Base-by-base conservation (phyloP, 495 filamentous ascomycete genomes). In the Astrocystis sublimbata region DNA sequence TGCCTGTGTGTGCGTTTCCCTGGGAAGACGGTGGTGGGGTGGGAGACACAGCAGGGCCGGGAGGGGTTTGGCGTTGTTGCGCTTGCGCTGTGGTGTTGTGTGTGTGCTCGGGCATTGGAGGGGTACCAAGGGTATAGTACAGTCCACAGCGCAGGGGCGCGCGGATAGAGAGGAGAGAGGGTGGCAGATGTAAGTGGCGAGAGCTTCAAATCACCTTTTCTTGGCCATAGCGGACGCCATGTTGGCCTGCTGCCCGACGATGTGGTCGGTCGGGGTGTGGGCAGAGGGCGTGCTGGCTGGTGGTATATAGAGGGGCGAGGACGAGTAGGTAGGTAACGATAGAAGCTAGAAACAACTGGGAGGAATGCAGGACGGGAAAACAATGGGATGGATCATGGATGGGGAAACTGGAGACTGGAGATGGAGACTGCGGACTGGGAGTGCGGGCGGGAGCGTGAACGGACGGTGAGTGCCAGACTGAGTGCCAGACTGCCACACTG, bases 261-360 rank as follows among this genome's bases (percentile, higher is more conserved):
- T 57, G 52, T 55, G 60, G 51, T 50, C 58, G 58, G 62, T 60
- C 51, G 53, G 47, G 58, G 62, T 43, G 67, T 59, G 54, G 65
- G 56, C 42, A 35, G 60, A 59, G 41, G 10, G 35, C 49, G 49
- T 45, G 59, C 40, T 46, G 40, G 49, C 59, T 30, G 24, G 31
- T 61, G 41, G 31, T 61, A 45, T 61, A 41, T 65, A 72, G 62
- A 68, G 73, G 68, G 65, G 61, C 67, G 64, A 62, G 42, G 63
- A 58, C 24, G 45, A 40, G 17, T 30, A 21, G 46, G n/a, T n/a
- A n/a, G n/a, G n/a, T 12, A 63, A 42, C 61, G 45, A 53, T 24
- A 53, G 40, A 26, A 28, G 47, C 30, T 49, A 3, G 42, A 53
- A 50, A 42, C 3, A 21, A 53, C 58, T 49, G 4, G 59, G 42